phyloP scores from a whole-genome alignment of 495 filamentous ascomycete species.

The Hypomontagnella monticulosa region DNA sequence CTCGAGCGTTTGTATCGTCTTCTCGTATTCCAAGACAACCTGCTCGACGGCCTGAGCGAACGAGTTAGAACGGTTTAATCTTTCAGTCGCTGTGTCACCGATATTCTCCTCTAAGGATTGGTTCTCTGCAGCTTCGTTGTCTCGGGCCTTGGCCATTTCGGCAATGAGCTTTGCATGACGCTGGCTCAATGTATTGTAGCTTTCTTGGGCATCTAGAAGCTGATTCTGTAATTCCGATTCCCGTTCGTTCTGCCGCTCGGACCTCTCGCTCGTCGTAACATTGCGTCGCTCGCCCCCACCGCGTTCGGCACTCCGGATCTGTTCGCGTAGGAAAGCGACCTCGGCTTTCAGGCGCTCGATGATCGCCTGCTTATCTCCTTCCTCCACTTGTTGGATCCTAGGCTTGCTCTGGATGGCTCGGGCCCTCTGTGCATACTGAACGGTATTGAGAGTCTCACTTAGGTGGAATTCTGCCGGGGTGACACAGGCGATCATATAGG shows the following conservation, averaged over 20 bases:
- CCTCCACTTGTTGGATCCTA: conserved; percentile 92
- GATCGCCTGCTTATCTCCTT: conserved; percentile 92
- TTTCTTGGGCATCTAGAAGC: conserved; percentile 91
- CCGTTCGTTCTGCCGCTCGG: conserved; percentile 82
- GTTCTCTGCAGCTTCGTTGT: conserved; percentile 65
- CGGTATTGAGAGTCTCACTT: conserved; percentile 96
- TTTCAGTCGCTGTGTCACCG: conserved; percentile 83
- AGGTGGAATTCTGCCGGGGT: conserved; percentile 97
- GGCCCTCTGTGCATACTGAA: conserved; percentile 96
- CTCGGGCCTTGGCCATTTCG: conserved; percentile 86
- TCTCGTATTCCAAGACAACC: conserved; percentile 97
- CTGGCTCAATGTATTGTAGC: conserved; percentile 88
- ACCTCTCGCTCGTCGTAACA: conserved; percentile 70
- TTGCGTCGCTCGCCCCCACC: conserved; percentile 65
- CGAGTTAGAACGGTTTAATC: conserved; percentile 91
- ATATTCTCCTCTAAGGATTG: conserved; percentile 62
- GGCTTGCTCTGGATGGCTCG: conserved; percentile 98
- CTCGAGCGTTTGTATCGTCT: conserved; percentile 95
- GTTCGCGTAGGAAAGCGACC: conserved; percentile 91
- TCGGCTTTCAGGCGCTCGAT: conserved; percentile 96
- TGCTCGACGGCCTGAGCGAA: conserved; percentile 96
- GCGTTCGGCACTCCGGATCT: conserved; percentile 79
- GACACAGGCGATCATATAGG: conserved; percentile 99
- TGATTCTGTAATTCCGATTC: conserved; percentile 95
- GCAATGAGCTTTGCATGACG: conserved; percentile 95